Conservation (phyloP, 163 green algal species). For the Chloromonas sp. region DNA sequence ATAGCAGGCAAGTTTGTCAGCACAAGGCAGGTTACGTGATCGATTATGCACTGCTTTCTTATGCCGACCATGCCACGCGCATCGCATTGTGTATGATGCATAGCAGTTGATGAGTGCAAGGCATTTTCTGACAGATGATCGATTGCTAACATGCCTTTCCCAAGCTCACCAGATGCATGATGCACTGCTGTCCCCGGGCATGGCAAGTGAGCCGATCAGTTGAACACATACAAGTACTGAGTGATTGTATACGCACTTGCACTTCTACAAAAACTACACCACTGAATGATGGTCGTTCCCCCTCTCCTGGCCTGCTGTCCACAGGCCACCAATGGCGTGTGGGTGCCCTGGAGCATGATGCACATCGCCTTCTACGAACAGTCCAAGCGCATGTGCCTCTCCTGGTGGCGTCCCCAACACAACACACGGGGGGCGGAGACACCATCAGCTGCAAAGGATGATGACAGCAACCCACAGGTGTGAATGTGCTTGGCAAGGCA, state of each 20-base stretch:
- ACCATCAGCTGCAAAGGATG: neutral
- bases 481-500: neutral
- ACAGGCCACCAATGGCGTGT: constrained; percentile 69
- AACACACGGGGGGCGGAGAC: neutral
- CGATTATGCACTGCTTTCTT: no score
- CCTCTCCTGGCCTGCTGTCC: neutral
- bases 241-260: neutral
- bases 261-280: neutral
- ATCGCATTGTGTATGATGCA: no score
- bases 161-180: no score
- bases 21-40: no score
- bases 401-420: neutral
- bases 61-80: no score
- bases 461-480: neutral
- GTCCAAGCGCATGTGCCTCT: constrained; percentile 21
- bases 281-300: neutral
- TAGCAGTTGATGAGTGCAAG: no score
- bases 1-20: no score
- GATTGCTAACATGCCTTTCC: no score
- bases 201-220: no score
- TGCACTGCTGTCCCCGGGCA: no score
- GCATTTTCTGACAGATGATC: no score
- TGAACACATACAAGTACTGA: no score
- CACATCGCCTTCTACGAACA: constrained; percentile 71
- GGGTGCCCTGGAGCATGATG: constrained; percentile 78